Percentiles rank a stretch among this genome's conserved stretches.
Conservation (phyloP, 352 stramenopile species). For the Globisporangium sylvaticum region DNA sequence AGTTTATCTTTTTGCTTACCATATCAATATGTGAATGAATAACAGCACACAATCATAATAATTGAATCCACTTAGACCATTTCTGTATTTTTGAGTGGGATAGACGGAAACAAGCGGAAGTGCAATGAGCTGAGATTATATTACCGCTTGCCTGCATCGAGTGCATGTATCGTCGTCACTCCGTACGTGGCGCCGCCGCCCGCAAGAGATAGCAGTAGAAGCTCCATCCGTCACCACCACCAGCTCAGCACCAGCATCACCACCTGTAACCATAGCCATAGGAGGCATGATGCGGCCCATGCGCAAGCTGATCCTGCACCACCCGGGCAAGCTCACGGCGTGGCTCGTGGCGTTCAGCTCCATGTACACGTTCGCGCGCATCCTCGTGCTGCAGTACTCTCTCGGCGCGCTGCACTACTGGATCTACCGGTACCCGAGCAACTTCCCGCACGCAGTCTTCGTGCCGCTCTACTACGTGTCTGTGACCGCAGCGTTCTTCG, state of each 20-base stretch:
- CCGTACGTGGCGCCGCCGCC: background rate
- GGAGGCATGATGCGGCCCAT: slow-evolving; percentile 19
- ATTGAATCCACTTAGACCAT: fast-evolving
- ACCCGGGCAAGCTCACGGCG: slow-evolving; percentile 46
- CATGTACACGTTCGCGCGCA: slow-evolving; percentile 66
- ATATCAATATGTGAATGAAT: background rate
- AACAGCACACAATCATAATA: background rate
- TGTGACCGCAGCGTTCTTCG: slow-evolving; percentile 28
- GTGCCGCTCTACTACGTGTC: slow-evolving; percentile 52
- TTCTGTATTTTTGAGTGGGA: background rate
- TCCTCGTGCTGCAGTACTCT: slow-evolving; percentile 54
- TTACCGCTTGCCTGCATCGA: background rate
- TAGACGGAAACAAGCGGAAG: background rate
- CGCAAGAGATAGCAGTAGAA: background rate
- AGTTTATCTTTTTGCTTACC: background rate
- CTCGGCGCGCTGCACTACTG: slow-evolving; percentile 44
- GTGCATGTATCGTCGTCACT: background rate
- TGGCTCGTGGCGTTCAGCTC: slow-evolving; percentile 46
- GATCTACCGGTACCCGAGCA: slow-evolving; percentile 49
- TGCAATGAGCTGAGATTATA: background rate
- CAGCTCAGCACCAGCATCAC: background rate
- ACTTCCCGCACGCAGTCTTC: slow-evolving; percentile 52
- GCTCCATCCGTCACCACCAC: background rate
- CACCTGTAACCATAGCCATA: background rate
- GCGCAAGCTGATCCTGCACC: slow-evolving; percentile 60